phyloP scores from a whole-genome alignment of 2,329 filamentous ascomycete species.

The Trichoderma afroharzianum region DNA sequence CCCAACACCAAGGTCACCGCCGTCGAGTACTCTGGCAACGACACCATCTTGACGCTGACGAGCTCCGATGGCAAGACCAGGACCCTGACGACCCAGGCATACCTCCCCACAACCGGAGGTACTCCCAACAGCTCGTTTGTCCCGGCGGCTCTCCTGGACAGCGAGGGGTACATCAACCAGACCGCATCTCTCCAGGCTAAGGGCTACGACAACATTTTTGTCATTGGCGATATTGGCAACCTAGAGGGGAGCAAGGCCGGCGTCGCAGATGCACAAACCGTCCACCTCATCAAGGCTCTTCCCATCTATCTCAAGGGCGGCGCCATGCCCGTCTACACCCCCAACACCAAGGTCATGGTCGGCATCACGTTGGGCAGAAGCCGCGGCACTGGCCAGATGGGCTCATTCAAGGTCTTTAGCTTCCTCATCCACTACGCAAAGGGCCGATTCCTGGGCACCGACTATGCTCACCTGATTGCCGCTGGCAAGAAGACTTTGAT shows the following conservation, averaged over 20 bases:
- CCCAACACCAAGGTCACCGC: conserved; percentile 37
- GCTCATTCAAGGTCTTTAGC: conserved; percentile 36
- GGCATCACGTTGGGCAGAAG: conserved; percentile 39
- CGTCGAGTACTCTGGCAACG: conserved; percentile 23
- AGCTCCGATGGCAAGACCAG: conserved; percentile 32
- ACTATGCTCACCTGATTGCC: conserved; percentile 30
- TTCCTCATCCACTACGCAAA: conserved; percentile 38
- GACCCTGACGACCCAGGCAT: conserved; percentile 41
- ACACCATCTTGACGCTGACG: conserved; percentile 35
- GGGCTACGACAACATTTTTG: conserved; percentile 40
- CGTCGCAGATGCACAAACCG: conserved; percentile 32
- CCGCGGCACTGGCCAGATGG: conserved; percentile 38
- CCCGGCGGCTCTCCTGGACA: conserved; percentile 36
- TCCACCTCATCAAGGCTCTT: conserved; percentile 34
- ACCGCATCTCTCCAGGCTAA: conserved; percentile 35
- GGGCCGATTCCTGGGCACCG: conserved; percentile 36
- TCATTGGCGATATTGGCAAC: conserved; percentile 42
- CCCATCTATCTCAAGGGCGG: conserved; percentile 32
- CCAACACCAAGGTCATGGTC: conserved; percentile 30
- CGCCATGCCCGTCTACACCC: conserved; percentile 30
- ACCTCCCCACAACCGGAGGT: conserved; percentile 46
- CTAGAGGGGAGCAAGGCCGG: conserved; percentile 35
- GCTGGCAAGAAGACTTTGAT: conserved; percentile 34
- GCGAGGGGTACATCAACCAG: conserved; percentile 35
- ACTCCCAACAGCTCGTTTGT: conserved; percentile 44